A percentile compares a stretch with the other conserved stretches of the same genome.
Evolutionary conservation across 2,329 filamentous ascomycete species (phyloP).

Genomic region (Aspergillus sp.): DNA sequence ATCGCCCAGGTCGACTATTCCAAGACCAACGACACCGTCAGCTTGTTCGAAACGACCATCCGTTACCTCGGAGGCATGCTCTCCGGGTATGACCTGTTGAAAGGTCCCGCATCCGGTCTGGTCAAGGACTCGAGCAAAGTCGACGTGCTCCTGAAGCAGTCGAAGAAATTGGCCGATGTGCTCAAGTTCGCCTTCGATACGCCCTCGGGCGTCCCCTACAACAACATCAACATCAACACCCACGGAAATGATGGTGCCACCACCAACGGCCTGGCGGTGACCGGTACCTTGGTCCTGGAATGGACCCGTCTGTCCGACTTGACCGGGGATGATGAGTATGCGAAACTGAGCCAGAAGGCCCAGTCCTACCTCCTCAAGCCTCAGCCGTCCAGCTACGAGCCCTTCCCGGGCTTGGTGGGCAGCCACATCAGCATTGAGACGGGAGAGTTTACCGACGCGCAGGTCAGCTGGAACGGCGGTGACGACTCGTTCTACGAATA

Average conservation of each 20-base stretch:
- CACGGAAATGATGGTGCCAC: slow-evolving; percentile 49
- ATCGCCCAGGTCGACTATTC: slow-evolving; percentile 71
- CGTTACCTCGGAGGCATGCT: slow-evolving; percentile 80
- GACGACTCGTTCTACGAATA: slow-evolving; percentile 86
- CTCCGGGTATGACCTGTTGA: slow-evolving; percentile 68
- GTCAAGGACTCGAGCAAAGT: slow-evolving; percentile 51
- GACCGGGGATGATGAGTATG: slow-evolving; percentile 67
- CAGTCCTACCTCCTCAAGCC: slow-evolving; percentile 70
- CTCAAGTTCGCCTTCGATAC: slow-evolving; percentile 79
- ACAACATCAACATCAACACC: slow-evolving; percentile 62
- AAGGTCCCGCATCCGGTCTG: slow-evolving; percentile 60
- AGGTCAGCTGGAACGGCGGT: slow-evolving; percentile 74
- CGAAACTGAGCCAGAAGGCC: slow-evolving; percentile 62
- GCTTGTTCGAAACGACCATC: slow-evolving; percentile 87
- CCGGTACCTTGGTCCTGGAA: slow-evolving; percentile 77
- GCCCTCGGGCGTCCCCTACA: slow-evolving; percentile 70
- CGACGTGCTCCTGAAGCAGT: slow-evolving; percentile 63
- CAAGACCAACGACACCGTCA: slow-evolving; percentile 61
- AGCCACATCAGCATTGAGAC: slow-evolving; percentile 62
- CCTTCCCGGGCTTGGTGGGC: slow-evolving; percentile 75
- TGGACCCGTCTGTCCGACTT: slow-evolving; percentile 80
- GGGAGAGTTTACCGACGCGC: slow-evolving; percentile 65
- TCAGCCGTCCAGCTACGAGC: slow-evolving; percentile 61
- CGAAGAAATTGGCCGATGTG: slow-evolving; percentile 66
- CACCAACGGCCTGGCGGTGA: slow-evolving; percentile 71